Evolutionary conservation across 306 rosid species (phyloP), one percentile per base, ranked within the genome.

Genomic region (Styphnolobium japonicum): DNA sequence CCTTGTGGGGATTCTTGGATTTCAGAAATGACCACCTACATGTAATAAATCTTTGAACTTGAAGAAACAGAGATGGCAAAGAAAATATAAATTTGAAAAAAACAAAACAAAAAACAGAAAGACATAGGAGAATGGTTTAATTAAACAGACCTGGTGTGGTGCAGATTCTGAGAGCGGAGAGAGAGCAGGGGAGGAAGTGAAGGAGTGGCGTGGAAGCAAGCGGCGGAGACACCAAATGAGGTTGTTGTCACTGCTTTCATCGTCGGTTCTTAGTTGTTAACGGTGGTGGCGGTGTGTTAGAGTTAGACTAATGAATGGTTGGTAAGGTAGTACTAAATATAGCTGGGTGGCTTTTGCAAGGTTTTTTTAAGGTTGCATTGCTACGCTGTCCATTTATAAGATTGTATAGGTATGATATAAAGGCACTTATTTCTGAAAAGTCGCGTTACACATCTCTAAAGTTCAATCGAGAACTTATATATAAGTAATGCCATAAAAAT

Each of bases 141-240:
- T 57, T 57, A 6, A 22, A 51, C 5, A 18, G 36, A 76, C 69
- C 64, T 82, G 63, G 61, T 78, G 19, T 45, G 82, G 25, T 61
- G 19, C 56, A 27, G 77, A 48, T 12, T 75, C 0, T 25, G 55
- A 10, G 85, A 63, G 75, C 3, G 46, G 49, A 79, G 11, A 9
- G 10, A 10, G 25, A 15, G 68, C 33, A 52, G 22, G 4, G 57
- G 39, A 55, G 87, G 78, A 57, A 19, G 55, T 22, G 75, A 67
- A 61, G 84, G 81, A 36, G 82, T 68, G 10, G 67, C 64, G 55
- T 8, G 64, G 33, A 78, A 42, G 81, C 77, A 68, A 52, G 83
- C 73, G 75, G 87, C 79, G 66, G 88, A 86, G 58, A 73, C 68
- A 39, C 60, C 77, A 60, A 80, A 63, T 25, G 86, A 79, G n/a